Conservation (phyloP, 192 early-diverging fungal genomes). For the Backusella westeae region DNA sequence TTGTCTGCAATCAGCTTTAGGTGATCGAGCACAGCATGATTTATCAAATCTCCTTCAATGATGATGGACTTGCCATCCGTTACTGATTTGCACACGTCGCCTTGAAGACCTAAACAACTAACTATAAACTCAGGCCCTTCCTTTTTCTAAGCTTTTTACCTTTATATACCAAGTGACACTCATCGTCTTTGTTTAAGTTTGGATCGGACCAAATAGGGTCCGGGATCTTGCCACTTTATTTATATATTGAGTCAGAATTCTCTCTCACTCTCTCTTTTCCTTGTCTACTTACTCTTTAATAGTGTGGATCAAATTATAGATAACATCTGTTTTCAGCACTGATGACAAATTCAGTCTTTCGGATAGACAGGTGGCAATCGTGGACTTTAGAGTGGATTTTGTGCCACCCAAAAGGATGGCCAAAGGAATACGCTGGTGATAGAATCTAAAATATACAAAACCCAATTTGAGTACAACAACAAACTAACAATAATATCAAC, state of each 20-base stretch:
- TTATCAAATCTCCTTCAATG: conserved; percentile 26
- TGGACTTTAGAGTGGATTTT: conserved; percentile 15
- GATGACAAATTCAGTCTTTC: conserved; percentile 28
- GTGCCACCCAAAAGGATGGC: conserved; percentile 28
- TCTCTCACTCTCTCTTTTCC: not conserved
- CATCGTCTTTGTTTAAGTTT: not conserved
- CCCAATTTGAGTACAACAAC: not conserved
- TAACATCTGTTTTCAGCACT: conserved; percentile 26
- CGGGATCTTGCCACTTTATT: conserved; percentile 6
- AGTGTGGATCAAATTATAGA: conserved; percentile 29
- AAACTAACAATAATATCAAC: too few species aligned
- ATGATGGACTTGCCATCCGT: conserved; percentile 30
- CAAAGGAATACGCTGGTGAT: conserved; percentile 31
- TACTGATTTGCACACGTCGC: conserved; percentile 22
- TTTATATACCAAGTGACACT: conserved; percentile 13
- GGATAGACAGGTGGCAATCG: conserved; percentile 25
- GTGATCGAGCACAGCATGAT: conserved; percentile 20
- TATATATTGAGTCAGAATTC: not conserved
- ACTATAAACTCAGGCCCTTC: not conserved
- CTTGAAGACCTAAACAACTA: conserved; percentile 11
- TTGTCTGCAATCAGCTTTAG: conserved; percentile 1
- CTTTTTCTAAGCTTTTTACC: not conserved
- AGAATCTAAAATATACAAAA: conserved; percentile 7
- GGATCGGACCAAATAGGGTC: not conserved
- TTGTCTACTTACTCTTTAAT: conserved; percentile 26